Conservation (phyloP, 352 stramenopile genomes). For the Phytopythium mirpurense region DNA sequence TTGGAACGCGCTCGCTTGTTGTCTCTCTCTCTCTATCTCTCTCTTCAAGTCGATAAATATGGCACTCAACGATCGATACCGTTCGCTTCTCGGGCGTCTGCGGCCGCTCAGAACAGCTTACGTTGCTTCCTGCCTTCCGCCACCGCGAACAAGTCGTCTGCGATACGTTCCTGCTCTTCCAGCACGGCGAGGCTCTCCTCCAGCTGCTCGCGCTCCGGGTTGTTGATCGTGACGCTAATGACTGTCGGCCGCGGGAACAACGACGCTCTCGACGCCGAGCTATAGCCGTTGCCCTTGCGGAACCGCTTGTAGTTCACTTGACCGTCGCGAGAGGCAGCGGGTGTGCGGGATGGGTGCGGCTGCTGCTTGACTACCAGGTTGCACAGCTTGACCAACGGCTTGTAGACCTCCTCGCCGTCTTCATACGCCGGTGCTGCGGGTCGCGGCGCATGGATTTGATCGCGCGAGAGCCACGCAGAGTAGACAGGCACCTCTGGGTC, state of each 20-base stretch:
- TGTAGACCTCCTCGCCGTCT: constrained; percentile 20
- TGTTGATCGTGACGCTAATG: constrained; percentile 56
- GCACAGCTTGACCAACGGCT: constrained; percentile 46
- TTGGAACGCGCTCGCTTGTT: constrained; percentile 17
- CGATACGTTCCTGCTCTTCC: constrained; percentile 81
- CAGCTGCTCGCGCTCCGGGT: constrained; percentile 44
- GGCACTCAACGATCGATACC: background rate
- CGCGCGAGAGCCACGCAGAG: constrained; percentile 3
- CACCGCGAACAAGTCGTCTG: constrained; percentile 81
- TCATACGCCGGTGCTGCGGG: constrained; percentile 13
- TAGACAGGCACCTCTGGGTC: background rate
- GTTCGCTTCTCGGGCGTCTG: too few species aligned
- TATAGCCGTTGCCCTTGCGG: constrained; percentile 65
- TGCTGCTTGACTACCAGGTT: constrained; percentile 45
- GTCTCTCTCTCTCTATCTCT: too few species aligned
- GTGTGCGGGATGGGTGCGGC: too few species aligned
- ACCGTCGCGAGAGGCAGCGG: background rate
- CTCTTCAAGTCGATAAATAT: constrained; percentile 8
- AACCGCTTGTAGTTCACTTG: constrained; percentile 81
- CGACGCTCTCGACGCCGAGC: constrained; percentile 30
- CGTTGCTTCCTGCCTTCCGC: constrained; percentile 48
- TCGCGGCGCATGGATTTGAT: background rate
- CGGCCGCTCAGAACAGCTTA: constrained; percentile 43
- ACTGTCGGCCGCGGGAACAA: constrained; percentile 54
- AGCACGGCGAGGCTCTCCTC: constrained; percentile 59